Base-by-base conservation (phyloP, 2,329 filamentous ascomycete genomes). In the Fusarium veterinarium region DNA sequence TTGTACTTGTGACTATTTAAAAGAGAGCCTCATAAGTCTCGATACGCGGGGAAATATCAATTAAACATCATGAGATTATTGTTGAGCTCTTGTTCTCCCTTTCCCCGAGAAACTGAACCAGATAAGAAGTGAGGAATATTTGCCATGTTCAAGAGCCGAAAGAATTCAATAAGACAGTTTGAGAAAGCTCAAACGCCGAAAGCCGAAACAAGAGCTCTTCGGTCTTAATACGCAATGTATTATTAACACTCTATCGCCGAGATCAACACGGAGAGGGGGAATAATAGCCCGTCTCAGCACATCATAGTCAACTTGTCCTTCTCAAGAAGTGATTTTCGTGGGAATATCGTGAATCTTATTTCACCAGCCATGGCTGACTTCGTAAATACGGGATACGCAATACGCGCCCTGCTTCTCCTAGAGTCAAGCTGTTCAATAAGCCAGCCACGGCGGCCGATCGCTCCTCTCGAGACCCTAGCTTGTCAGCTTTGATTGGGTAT, bases 41-140 rank as follows among this genome's bases (percentile, higher is more conserved):
- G 31, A n/a, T 28, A 41, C 67, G 64, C 63, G 55, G 63, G 62
- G 63, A 48, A 53, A 41, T 67, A 62, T 55, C 46, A 33, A 38
- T 60, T 25, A 7, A 20, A 48, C 25, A 37, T 31, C 33, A 45
- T 49, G 40, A 38, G 31, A 31, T 55, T 13, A 23, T 41, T 31
- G 30, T 44, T 46, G 30, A 45, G 19, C 38, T 17, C 16, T 20
- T 31, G n/a, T n/a, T 60, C 35, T 37, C 60, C 33, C 44, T 52
- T 45, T 23, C 23, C 14, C 42, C 42, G 37, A 35, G 31, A n/a
- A 42, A 37, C 28, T 28, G 25, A 37, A 46, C 13, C 14, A 38
- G 42, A 48, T 13, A 49, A 30, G 28, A 31, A 35, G 30, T 12
- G 30, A n/a, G 4, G 16, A 23, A 31, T 31, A 53, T 53, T 53